phyloP scores from a whole-genome alignment of 2,329 filamentous ascomycete genomes.

The Colletotrichum lindemuthianum region DNA sequence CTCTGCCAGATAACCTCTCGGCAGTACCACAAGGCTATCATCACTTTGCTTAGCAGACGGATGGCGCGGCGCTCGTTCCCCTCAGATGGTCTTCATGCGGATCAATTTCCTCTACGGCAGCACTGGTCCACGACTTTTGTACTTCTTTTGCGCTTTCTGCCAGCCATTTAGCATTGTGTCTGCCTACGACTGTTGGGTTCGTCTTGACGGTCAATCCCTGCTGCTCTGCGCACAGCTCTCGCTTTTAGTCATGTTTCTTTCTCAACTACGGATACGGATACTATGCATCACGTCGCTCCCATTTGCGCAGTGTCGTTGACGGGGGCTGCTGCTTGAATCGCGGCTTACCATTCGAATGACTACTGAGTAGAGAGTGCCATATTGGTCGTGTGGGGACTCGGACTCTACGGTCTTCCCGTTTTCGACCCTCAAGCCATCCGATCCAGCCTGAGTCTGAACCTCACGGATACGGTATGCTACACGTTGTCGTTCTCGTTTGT shows the following conservation, averaged over 20 bases:
- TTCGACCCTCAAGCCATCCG: constrained; percentile 27
- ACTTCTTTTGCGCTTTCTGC: constrained; percentile 9
- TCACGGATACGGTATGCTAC: neutral
- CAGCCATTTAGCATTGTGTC: neutral
- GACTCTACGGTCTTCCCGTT: constrained; percentile 16
- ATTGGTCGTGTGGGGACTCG: constrained; percentile 25
- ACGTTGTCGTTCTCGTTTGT: constrained; percentile 9
- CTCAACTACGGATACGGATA: neutral
- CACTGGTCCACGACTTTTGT: constrained; percentile 16
- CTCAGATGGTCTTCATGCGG: constrained; percentile 14
- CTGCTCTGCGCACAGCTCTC: no score
- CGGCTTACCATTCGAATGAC: constrained; percentile 24
- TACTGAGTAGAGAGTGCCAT: constrained; percentile 17
- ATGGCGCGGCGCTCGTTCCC: constrained; percentile 11
- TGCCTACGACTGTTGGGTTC: neutral
- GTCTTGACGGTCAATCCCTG: constrained; percentile 5
- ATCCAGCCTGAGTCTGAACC: constrained; percentile 11
- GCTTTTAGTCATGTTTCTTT: no score
- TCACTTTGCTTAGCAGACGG: constrained; percentile 1
- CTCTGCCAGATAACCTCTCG: constrained; percentile 8
- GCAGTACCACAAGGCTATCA: constrained; percentile 7
- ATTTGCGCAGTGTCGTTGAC: constrained; percentile 24
- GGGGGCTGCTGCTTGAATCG: constrained; percentile 25
- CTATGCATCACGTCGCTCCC: neutral
- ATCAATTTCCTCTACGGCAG: constrained; percentile 7